Evolutionary conservation across 352 stramenopile genomes (phyloP).

Genomic region (Lagenidium giganteum): DNA sequence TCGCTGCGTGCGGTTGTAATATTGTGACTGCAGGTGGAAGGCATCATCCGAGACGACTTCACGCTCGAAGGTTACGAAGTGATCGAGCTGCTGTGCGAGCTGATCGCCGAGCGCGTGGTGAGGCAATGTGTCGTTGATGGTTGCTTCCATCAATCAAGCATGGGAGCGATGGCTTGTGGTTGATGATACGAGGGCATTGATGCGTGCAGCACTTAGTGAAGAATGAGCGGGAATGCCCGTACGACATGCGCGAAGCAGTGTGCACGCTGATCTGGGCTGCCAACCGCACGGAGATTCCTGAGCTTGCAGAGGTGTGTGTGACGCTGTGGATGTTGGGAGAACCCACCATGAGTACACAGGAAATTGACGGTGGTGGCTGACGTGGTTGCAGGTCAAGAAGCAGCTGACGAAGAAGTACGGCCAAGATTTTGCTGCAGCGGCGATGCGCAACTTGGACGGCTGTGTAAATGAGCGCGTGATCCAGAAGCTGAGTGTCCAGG

Average conservation of each 20-base stretch:
- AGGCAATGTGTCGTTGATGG: conserved; percentile 1
- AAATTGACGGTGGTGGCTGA: too few species aligned
- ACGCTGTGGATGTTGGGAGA: too few species aligned
- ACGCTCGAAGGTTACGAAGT: conserved; percentile 96
- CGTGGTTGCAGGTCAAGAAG: conserved; percentile 59
- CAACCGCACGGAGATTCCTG: conserved; percentile 88
- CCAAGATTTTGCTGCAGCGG: conserved; percentile 82
- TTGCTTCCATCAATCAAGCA: too few species aligned
- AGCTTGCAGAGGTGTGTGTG: conserved; percentile 78
- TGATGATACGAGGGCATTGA: too few species aligned
- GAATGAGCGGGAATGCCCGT: conserved; percentile 87
- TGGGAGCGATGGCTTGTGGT: too few species aligned
- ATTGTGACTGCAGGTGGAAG: conserved; percentile 77
- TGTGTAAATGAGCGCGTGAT: conserved; percentile 92
- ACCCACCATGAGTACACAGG: too few species aligned
- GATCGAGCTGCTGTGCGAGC: conserved; percentile 90
- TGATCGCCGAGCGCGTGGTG: conserved; percentile 89
- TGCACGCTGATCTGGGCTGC: conserved; percentile 94
- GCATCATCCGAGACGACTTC: conserved; percentile 95
- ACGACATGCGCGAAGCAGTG: conserved; percentile 90
- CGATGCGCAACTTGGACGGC: conserved; percentile 81
- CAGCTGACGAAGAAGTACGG: conserved; percentile 87
- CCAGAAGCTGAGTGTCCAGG: conserved; percentile 90
- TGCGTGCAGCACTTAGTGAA: conserved; percentile 92
- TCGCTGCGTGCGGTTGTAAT: too few species aligned